phyloP scores from a whole-genome alignment of 164 flowering plant genomes.

The Vitis rotundifolia region DNA sequence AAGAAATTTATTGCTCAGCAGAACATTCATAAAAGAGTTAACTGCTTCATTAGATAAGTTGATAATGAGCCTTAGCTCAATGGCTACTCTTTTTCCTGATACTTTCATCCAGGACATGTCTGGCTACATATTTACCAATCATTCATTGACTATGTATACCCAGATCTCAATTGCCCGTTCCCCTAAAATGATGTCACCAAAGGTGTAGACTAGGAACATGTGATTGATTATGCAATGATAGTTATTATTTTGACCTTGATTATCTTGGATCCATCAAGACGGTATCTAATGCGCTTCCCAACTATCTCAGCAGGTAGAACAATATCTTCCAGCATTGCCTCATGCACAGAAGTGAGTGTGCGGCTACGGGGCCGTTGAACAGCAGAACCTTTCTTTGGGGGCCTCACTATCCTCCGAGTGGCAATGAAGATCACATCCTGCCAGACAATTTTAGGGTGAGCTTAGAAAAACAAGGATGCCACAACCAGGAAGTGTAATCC shows the following conservation, averaged over 20 bases:
- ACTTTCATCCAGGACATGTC: too few relatives aligned
- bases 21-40: too few relatives aligned
- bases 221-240: too few relatives aligned
- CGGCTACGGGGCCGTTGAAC: slow-evolving; percentile 77
- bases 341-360: slow-evolving; percentile 90
- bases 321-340: slow-evolving; percentile 81
- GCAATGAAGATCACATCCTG: slow-evolving; percentile 89
- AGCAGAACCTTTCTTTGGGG: slow-evolving; percentile 96
- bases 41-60: too few relatives aligned
- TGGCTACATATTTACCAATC: too few relatives aligned
- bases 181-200: too few relatives aligned
- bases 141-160: too few relatives aligned
- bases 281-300: slow-evolving; percentile 83
- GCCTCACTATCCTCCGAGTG: slow-evolving; percentile 78
- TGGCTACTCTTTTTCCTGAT: too few relatives aligned
- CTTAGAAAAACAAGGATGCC: background rate
- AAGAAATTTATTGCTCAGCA: too few relatives aligned
- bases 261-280: slow-evolving; percentile 84
- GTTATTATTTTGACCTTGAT: slow-evolving; percentile 59
- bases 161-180: too few relatives aligned
- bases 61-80: too few relatives aligned
- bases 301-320: slow-evolving; percentile 94
- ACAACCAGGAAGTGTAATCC: background rate
- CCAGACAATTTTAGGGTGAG: background rate
- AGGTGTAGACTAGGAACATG: background rate